These are phyloP conservation scores for Rhodotorula sp. DNA, from an alignment of 1,284 basidiomycete genomes.

Conservation along the genomic window DNA sequence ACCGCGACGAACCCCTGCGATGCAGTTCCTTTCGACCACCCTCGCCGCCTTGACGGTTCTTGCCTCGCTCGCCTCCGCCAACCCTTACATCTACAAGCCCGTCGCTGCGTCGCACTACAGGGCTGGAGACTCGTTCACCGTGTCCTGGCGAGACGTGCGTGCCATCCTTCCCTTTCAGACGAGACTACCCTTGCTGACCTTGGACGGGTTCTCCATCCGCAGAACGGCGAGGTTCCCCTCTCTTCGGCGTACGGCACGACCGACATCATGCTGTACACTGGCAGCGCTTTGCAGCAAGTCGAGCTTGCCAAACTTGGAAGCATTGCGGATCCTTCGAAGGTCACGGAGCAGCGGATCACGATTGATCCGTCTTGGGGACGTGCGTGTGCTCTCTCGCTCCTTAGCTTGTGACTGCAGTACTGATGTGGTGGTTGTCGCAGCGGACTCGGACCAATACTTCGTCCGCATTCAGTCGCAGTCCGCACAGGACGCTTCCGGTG, in stretches of 20 bases:
- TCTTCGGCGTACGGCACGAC: conserved; percentile 58
- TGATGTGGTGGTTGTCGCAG: too few species aligned
- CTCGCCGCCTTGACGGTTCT: neutral
- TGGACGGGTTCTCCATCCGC: conserved; percentile 40
- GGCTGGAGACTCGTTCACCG: conserved; percentile 60
- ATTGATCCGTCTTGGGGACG: conserved; percentile 64
- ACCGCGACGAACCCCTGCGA: neutral
- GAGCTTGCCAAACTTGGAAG: conserved; percentile 62
- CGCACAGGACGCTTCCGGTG: conserved; percentile 47
- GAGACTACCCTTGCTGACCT: conserved; percentile 46
- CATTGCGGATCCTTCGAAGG: conserved; percentile 62
- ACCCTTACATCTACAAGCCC: conserved; percentile 56
- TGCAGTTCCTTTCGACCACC: neutral
- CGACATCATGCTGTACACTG: conserved; percentile 65
- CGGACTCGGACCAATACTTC: conserved; percentile 25
- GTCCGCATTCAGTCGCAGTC: conserved; percentile 31
- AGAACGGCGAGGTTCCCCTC: conserved; percentile 54
- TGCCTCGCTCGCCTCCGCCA: conserved; percentile 1
- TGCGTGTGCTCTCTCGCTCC: conserved; percentile 13
- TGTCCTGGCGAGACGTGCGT: conserved; percentile 59
- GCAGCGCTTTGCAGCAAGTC: conserved; percentile 55
- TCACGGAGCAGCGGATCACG: conserved; percentile 58
- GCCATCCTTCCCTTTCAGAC: conserved; percentile 50
- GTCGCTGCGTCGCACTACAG: conserved; percentile 56
- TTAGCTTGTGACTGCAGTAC: too few species aligned